Evolutionary conservation across 345 rosid species (phyloP).

Genomic region (Noccaea caerulescens): DNA sequence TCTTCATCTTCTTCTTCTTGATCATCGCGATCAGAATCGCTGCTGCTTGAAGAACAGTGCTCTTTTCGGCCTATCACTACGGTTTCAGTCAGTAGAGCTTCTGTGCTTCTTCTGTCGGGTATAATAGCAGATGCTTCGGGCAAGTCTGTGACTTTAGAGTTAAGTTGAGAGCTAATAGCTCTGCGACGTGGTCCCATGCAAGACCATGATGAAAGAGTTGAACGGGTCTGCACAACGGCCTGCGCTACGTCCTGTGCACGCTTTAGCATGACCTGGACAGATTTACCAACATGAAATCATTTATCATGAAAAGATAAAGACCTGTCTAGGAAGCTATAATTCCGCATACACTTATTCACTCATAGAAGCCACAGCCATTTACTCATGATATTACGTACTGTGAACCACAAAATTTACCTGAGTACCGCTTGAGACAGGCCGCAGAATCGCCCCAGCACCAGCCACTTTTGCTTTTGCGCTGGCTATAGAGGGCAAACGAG

Average conservation of each 20-base stretch:
- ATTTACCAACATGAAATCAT: not conserved
- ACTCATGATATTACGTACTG: not conserved
- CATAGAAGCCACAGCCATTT: conserved; percentile 1
- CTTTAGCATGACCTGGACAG: conserved; percentile 77
- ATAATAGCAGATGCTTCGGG: conserved; percentile 56
- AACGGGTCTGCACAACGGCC: conserved; percentile 82
- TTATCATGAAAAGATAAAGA: conserved; percentile 4
- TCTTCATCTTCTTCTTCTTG: conserved; percentile 69
- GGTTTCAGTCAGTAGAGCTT: conserved; percentile 47
- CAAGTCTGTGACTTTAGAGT: conserved; percentile 52
- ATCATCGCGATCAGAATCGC: conserved; percentile 58
- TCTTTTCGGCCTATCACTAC: conserved; percentile 44
- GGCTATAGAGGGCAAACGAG: conserved; percentile 89
- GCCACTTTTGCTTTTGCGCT: conserved; percentile 95
- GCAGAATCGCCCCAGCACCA: conserved; percentile 89
- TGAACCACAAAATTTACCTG: conserved; percentile 56
- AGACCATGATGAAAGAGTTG: conserved; percentile 85
- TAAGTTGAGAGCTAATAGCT: conserved; percentile 49
- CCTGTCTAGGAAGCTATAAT: not conserved
- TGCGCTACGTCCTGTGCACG: conserved; percentile 89
- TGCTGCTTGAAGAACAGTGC: conserved; percentile 46
- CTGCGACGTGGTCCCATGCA: conserved; percentile 94
- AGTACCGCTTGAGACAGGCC: conserved; percentile 87
- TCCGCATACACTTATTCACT: conserved; percentile 11
- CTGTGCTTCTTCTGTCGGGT: conserved; percentile 53